Percentiles rank a stretch among this genome's conserved stretches.
Evolutionary conservation across 202 grass and related monocot species (phyloP).

Genomic region (Panicum virgatum): DNA sequence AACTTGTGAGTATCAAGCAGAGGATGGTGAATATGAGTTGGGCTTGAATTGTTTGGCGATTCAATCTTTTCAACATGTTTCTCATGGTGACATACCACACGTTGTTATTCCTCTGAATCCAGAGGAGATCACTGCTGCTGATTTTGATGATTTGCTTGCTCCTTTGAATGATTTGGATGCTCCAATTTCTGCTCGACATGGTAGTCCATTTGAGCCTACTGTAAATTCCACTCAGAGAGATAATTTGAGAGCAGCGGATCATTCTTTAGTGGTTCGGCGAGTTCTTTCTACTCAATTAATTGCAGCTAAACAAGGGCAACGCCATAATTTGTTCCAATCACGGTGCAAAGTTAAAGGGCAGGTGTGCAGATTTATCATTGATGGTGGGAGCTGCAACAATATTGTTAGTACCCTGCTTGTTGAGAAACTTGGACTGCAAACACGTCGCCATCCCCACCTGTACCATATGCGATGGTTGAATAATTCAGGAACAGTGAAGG

Average conservation of each 20-base stretch:
- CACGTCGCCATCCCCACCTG: neutral
- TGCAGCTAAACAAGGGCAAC: neutral
- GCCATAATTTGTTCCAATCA: neutral
- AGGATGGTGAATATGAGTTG: neutral
- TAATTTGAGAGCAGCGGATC: no score
- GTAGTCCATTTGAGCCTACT: no score
- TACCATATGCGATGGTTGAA: constrained; percentile 9
- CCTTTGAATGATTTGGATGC: no score
- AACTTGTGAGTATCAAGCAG: neutral
- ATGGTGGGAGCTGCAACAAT: neutral
- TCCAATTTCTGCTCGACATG: no score
- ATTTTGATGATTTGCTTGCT: no score
- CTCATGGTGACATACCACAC: no score
- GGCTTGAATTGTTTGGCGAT: neutral
- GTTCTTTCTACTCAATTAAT: neutral
- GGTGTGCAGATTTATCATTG: neutral
- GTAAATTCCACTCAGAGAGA: no score
- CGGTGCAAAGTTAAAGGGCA: neutral
- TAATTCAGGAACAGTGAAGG: neutral
- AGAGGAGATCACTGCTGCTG: no score
- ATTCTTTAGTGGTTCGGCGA: neutral
- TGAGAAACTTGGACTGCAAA: neutral
- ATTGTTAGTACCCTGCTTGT: neutral
- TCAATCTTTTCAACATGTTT: no score
- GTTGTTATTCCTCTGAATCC: no score